phyloP scores from a whole-genome alignment of 768 basidiomycete species.

The Dioszegia hungarica region DNA sequence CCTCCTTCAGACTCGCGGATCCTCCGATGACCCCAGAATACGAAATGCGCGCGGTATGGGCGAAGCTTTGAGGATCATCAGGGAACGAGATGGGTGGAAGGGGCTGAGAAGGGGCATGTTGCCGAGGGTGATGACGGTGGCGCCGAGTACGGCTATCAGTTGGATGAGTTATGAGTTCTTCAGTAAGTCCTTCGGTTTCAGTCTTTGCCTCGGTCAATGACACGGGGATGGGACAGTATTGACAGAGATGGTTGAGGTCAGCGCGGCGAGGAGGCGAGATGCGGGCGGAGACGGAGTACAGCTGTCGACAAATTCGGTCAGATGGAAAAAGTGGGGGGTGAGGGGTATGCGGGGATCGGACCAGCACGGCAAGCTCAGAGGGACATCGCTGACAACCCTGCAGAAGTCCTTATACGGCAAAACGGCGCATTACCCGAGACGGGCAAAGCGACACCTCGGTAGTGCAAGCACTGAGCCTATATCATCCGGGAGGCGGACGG shows the following conservation, averaged over 20 bases:
- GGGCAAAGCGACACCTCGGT: slow-evolving; percentile 13
- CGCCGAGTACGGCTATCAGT: slow-evolving; percentile 94
- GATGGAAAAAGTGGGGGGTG: no score
- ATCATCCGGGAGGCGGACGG: no score
- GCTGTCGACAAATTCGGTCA: no score
- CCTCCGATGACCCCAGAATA: slow-evolving; percentile 79
- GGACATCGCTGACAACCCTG: slow-evolving; percentile 1
- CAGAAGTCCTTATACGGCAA: slow-evolving; percentile 40
- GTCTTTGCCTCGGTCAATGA: background rate
- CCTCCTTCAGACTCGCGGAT: slow-evolving; percentile 87
- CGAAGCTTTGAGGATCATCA: slow-evolving; percentile 84
- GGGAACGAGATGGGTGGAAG: slow-evolving; percentile 72
- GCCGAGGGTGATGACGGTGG: slow-evolving; percentile 86
- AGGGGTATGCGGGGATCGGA: no score
- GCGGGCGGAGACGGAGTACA: no score
- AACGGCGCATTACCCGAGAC: slow-evolving; percentile 31
- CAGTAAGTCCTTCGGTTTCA: slow-evolving; percentile 60
- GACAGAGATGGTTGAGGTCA: no score
- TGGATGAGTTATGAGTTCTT: slow-evolving; percentile 99
- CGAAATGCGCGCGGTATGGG: slow-evolving; percentile 74
- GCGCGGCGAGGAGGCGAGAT: no score
- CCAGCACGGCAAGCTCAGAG: no score
- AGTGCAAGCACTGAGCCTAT: no score
- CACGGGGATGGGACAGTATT: background rate
- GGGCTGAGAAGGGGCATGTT: slow-evolving; percentile 84